Base-by-base conservation (phyloP, 495 filamentous ascomycete genomes). In the Penicillium samsonianum region DNA sequence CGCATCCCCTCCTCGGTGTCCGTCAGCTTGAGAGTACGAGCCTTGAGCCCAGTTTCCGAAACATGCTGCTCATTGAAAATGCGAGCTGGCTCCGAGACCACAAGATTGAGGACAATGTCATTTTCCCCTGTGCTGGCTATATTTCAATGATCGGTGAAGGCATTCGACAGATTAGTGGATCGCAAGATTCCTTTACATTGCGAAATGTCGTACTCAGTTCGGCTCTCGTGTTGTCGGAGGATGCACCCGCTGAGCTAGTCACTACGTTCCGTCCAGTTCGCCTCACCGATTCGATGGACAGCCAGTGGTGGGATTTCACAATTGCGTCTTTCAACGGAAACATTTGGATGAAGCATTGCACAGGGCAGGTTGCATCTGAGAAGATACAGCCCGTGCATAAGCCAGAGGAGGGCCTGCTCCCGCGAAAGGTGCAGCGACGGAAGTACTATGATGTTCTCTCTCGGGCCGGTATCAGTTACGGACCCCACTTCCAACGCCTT, bases 81-180 rank as follows among this genome's bases (percentile, higher is more conserved):
- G 59, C 77, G 9, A 73, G 74, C 0, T 83, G 81, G 81, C 54
- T 82, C 3, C 45, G 49, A n/a, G 79, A 80, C 14, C 80, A 82
- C 57, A 61, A 60, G 8, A 41, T 83, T 3, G 22, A 52, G 3
- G 51, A 45, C 0, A 63, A 75, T n/a, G 59, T 70, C 3, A 61
- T 82, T 7, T 82, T 81, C 54, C 80, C 80, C 1, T 37, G 25
- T 1, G 74, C 81, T 22, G 80, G 72, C 0, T 80, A 77, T 56
- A 64, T 82, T 1, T 56, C 74, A 6, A 80, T 82, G 71, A 72
- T 66, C 2, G 66, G 72, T 3, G 80, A 82, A 57, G 79, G 77
- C 0, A 65, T 59, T 0, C 58, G 67, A 0, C 78, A 80, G 46
- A 61, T 76, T 31, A 70, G 73, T 0, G 64, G 55, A 5, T 30